Conservation (phyloP, 805 yeast genomes). For the Saturnispora gosingensis region DNA sequence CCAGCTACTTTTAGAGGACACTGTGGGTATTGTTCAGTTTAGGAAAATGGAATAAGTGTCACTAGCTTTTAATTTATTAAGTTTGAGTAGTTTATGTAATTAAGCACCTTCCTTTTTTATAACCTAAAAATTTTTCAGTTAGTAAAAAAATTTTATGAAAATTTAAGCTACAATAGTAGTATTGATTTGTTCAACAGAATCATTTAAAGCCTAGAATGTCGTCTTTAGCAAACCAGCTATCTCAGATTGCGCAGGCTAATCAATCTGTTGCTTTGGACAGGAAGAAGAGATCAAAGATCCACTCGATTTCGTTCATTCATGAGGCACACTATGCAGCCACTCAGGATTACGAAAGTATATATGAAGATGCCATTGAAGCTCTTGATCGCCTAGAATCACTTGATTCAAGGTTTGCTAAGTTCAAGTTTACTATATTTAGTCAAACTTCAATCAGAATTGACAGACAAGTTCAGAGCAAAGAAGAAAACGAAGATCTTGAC, state of each 20-base stretch:
- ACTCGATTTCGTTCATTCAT: constrained; percentile 79
- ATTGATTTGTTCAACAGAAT: not conserved
- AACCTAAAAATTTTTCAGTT: not conserved
- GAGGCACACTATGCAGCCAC: constrained; percentile 85
- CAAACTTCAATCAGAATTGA: constrained; percentile 75
- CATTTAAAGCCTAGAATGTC: constrained; percentile 7
- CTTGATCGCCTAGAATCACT: constrained; percentile 59
- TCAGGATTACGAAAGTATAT: constrained; percentile 83
- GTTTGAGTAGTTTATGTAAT: not conserved
- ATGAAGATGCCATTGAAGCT: constrained; percentile 63
- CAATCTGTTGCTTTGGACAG: constrained; percentile 77
- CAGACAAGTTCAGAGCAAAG: constrained; percentile 71
- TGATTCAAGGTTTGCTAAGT: constrained; percentile 67
- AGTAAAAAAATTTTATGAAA: not conserved
- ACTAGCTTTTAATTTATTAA: not conserved
- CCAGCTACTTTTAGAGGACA: constrained; percentile 14
- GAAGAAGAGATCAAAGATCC: constrained; percentile 76
- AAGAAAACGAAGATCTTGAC: constrained; percentile 66
- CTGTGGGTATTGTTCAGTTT: constrained; percentile 18
- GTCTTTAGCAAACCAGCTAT: constrained; percentile 75
- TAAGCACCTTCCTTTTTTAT: not conserved
- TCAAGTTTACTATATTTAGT: constrained; percentile 66
- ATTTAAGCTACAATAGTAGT: not conserved
- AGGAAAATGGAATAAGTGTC: not conserved
- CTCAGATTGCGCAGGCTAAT: constrained; percentile 53